A percentile compares a stretch with the other conserved stretches of the same genome.
phyloP scores from a whole-genome alignment of 2,329 filamentous ascomycete species.

The Stagonosporopsis rhizophila region DNA sequence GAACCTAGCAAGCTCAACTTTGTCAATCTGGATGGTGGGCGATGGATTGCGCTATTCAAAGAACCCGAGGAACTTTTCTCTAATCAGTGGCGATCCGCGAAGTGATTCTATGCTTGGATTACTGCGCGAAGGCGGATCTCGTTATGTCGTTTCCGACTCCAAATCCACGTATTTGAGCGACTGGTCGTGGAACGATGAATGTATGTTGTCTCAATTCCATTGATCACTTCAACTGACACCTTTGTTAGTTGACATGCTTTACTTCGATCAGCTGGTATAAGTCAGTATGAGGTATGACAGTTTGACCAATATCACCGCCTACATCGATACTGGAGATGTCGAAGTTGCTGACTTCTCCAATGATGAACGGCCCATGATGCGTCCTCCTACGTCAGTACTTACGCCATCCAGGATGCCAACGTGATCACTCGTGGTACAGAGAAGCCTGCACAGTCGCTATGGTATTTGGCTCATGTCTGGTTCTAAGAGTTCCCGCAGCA shows the following conservation, averaged over 20 bases:
- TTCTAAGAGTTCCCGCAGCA: conserved; percentile 31
- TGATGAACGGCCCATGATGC: conserved; percentile 19
- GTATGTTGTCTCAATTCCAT: conserved; percentile 4
- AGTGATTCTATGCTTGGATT: conserved; percentile 32
- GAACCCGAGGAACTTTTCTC: background rate
- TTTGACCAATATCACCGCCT: conserved; percentile 44
- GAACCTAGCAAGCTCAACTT: conserved; percentile 23
- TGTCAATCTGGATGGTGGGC: conserved; percentile 21
- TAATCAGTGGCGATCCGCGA: conserved; percentile 24
- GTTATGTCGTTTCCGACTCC: conserved; percentile 54
- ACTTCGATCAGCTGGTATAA: conserved; percentile 70
- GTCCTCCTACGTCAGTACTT: conserved; percentile 31
- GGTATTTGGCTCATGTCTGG: conserved; percentile 30
- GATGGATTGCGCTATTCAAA: background rate
- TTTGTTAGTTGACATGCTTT: conserved; percentile 57
- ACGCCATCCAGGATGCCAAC: conserved; percentile 54
- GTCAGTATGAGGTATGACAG: conserved; percentile 60
- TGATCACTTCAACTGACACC: background rate
- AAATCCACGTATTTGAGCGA: conserved; percentile 61
- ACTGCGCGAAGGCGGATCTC: conserved; percentile 25
- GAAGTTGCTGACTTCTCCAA: conserved; percentile 30
- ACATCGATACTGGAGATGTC: conserved; percentile 23
- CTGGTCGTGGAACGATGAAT: conserved; percentile 68
- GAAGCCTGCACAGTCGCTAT: conserved; percentile 27
- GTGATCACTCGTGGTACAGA: conserved; percentile 55